Evolutionary conservation across 257 asterid species (phyloP).

Genomic region (Cinchona pubescens): DNA sequence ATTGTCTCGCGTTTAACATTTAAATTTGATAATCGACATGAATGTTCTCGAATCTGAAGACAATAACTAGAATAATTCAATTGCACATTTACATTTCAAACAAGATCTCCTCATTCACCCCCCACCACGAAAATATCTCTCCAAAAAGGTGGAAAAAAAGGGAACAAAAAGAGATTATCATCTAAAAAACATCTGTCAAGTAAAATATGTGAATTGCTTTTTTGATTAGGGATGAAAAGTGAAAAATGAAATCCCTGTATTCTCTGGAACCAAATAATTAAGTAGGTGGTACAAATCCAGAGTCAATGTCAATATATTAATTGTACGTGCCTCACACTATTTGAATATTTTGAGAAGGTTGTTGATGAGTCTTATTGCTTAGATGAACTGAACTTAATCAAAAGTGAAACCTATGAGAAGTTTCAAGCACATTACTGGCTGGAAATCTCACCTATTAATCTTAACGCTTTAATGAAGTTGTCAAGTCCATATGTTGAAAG

Average conservation of each 20-base stretch:
- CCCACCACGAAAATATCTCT: background rate
- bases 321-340: conserved; percentile 2
- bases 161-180: background rate
- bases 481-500: background rate
- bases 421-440: background rate
- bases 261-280: background rate
- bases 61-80: background rate
- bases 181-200: background rate
- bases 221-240: background rate
- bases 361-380: conserved; percentile 1
- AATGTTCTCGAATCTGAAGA: background rate
- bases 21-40: background rate
- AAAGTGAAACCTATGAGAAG: background rate
- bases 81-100: background rate
- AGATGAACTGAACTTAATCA: background rate
- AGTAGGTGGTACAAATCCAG: background rate
- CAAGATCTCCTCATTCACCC: background rate
- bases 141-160: background rate
- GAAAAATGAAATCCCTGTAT: background rate
- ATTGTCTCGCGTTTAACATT: background rate
- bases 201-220: background rate
- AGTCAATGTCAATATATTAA: conserved; percentile 1
- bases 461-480: too few species aligned
- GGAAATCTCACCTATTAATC: background rate
- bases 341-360: background rate